A percentile compares a stretch with the other conserved stretches of the same genome.
Evolutionary conservation across 75 land plant genomes (phyloP).

Genomic region (Cunninghamia lanceolata): DNA sequence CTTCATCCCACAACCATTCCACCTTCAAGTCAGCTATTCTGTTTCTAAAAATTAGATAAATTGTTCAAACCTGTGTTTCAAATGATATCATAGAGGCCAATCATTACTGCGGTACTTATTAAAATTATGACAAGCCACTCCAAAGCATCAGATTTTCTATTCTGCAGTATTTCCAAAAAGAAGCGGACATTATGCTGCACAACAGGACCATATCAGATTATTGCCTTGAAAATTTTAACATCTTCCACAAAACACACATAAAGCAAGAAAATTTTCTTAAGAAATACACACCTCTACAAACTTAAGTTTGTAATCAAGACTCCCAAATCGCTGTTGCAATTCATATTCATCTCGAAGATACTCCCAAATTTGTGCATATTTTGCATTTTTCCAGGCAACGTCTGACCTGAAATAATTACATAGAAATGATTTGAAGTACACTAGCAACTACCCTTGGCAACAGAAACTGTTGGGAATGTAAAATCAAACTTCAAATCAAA

Average conservation of each 20-base stretch:
- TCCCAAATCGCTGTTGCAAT: constrained; percentile 70
- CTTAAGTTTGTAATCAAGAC: constrained; percentile 79
- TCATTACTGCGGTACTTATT: constrained; percentile 46
- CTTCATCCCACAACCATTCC: too few relatives aligned
- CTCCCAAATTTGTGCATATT: constrained; percentile 77
- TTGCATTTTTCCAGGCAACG: constrained; percentile 84
- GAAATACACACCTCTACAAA: constrained; percentile 66
- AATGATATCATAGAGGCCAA: constrained; percentile 60
- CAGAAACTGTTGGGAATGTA: not conserved
- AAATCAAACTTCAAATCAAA: not conserved
- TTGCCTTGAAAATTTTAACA: not conserved
- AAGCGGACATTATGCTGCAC: constrained; percentile 72
- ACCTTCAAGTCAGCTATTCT: not conserved
- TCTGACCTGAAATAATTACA: constrained; percentile 49
- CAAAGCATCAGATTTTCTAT: constrained; percentile 58
- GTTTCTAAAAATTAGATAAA: not conserved
- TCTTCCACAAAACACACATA: not conserved
- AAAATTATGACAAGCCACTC: constrained; percentile 65
- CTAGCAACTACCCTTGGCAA: not conserved
- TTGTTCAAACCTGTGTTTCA: not conserved
- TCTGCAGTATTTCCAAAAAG: constrained; percentile 71
- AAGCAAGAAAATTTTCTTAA: not conserved
- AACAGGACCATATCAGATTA: not conserved
- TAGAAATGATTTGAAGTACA: not conserved
- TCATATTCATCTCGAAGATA: constrained; percentile 79